Base-by-base conservation (phyloP, 2,329 filamentous ascomycete genomes). In the Hypoxylon sp. region DNA sequence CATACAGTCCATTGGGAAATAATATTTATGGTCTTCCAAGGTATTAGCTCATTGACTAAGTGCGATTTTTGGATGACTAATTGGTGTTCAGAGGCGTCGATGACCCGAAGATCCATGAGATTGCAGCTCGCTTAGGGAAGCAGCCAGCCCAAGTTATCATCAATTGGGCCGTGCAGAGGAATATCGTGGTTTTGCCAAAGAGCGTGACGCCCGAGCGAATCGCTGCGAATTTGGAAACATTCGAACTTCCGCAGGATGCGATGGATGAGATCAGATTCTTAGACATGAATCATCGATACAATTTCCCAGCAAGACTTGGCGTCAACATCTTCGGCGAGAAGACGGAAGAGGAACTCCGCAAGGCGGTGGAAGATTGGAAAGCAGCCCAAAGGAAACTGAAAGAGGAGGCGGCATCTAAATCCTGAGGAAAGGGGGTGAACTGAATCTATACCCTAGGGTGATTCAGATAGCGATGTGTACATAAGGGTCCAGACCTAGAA, bases 1-100 rank as follows among this genome's bases (percentile, higher is more conserved):
- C 68, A n/a, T 68, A 71, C 48, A 90, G 87, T 14, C 88, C 87
- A 5, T 89, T 91, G 55, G 90, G 89, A 1, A 88, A 89, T 19
- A 83, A 88, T 74, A 79, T 79, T 48, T 79, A 80, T 69, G 78
- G 62, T 30, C 59, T 69, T 50, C 61, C 63, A 14, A 62, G 63
- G 51, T 59, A 59, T 13, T 13, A 30, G 19, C 45, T 28, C 38
- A 21, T 10, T 10, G 17, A 21, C n/a, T 10, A 21, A 43, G 11
- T 21, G 17, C 2, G 4, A 21, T 10, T 43, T 43, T 43, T 19
- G 17, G 38, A 19, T 58, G 11, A 17, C 56, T 50, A 13, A 49
- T 10, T 2, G 19, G 28, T 30, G 5, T 19, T 21, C n/a, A 59
- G 56, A 30, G 60, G 56, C 3, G 60, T 87, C 57, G 83, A 85